Evolutionary conservation across 202 grass and related monocot genomes (phyloP).

Genomic region (Alloteropsis angusta): DNA sequence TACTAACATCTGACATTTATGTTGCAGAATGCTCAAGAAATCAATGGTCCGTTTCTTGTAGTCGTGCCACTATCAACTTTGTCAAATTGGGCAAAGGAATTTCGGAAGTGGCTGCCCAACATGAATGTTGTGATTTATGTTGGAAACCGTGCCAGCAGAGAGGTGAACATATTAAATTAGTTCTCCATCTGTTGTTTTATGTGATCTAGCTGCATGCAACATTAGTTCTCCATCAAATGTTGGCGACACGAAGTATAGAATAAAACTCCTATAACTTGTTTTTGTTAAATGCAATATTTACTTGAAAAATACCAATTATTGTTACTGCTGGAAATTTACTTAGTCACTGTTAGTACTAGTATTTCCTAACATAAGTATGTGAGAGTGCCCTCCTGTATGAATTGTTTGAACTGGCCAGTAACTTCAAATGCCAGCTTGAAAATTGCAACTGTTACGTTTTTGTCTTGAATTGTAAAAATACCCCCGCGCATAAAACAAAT

Average conservation of each 20-base stretch:
- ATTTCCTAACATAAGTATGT: neutral
- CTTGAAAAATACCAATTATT: neutral
- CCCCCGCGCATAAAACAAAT: neutral
- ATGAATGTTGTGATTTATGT: slow-evolving; percentile 97
- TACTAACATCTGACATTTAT: slow-evolving; percentile 14
- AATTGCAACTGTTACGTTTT: neutral
- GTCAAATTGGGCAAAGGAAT: slow-evolving; percentile 96
- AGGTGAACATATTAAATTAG: slow-evolving; percentile 41
- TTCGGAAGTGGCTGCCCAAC: slow-evolving; percentile 90
- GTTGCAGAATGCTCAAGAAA: slow-evolving; percentile 90
- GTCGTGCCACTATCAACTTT: slow-evolving; percentile 97
- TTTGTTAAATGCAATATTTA: neutral
- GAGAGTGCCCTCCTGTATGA: neutral
- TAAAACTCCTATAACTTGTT: neutral
- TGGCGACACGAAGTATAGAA: neutral
- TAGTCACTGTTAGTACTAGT: neutral
- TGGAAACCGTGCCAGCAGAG: slow-evolving; percentile 98
- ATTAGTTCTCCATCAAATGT: neutral
- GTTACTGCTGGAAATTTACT: neutral
- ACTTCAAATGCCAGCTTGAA: neutral
- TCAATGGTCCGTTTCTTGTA: slow-evolving; percentile 94
- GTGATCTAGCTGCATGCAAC: neutral
- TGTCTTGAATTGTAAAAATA: neutral
- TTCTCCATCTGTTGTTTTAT: slow-evolving; percentile 7
- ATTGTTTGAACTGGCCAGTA: slow-evolving; percentile 2